Conservation (phyloP, 305 asterid genomes). For the Fraxinus floribunda region DNA sequence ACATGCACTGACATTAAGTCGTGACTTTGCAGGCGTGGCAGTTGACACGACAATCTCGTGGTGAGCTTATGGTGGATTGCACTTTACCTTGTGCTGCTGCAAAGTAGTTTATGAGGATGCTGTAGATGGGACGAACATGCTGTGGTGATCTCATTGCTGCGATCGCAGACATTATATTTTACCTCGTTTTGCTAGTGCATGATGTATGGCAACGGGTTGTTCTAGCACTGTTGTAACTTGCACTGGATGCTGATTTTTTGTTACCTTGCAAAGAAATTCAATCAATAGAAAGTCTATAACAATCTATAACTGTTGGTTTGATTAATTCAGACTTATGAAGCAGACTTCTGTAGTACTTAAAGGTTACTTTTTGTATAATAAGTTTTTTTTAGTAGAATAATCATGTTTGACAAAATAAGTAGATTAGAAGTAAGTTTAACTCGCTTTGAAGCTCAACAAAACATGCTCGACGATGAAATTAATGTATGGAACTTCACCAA, state of each 20-base stretch:
- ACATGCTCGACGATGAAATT: background rate
- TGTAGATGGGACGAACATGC: background rate
- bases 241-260: background rate
- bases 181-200: background rate
- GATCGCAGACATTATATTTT: background rate
- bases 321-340: background rate
- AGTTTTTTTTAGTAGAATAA: background rate
- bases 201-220: background rate
- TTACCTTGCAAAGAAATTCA: background rate
- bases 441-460: background rate
- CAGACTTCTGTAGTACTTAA: background rate
- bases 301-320: background rate
- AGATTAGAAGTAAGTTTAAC: background rate
- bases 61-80: slow-evolving; percentile 31
- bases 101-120: background rate
- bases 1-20: too few species aligned
- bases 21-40: too few species aligned
- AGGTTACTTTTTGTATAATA: background rate
- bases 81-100: slow-evolving; percentile 38
- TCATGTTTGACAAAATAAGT: background rate
- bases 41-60: slow-evolving; percentile 19
- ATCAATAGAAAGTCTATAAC: background rate
- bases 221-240: background rate
- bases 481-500: background rate
- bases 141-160: background rate